Evolutionary conservation across 306 rosid species (phyloP).

Genomic region (Quercus engelmannii): DNA sequence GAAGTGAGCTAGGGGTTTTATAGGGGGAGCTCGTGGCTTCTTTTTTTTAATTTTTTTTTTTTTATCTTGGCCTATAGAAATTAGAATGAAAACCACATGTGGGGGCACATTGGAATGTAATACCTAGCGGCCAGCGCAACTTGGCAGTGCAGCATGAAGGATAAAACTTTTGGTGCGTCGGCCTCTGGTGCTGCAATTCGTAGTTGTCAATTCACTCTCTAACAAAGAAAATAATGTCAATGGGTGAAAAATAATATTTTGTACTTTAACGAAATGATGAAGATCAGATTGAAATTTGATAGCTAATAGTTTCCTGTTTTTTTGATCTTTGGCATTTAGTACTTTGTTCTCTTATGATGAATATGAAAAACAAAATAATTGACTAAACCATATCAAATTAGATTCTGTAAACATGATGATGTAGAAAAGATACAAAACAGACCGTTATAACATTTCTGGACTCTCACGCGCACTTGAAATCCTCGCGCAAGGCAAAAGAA

Average conservation of each 20-base stretch:
- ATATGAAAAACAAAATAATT: neutral
- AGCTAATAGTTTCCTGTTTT: neutral
- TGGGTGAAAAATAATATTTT: neutral
- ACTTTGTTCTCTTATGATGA: neutral
- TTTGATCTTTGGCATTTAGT: neutral
- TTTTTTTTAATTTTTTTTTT: neutral
- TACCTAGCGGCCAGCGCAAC: slow-evolving; percentile 9
- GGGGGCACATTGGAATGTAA: slow-evolving; percentile 35
- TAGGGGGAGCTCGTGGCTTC: slow-evolving; percentile 27
- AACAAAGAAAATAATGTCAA: neutral
- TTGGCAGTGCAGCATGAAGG: slow-evolving; percentile 31
- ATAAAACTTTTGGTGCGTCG: slow-evolving; percentile 20
- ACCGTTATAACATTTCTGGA: too few species aligned
- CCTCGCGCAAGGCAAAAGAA: fast-evolving
- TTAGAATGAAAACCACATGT: slow-evolving; percentile 26
- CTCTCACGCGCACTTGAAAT: too few species aligned
- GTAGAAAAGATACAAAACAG: too few species aligned
- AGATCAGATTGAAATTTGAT: too few species aligned
- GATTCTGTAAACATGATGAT: too few species aligned
- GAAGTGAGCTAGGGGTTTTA: slow-evolving; percentile 36
- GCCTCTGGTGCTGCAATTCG: slow-evolving; percentile 31
- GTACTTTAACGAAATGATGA: too few species aligned
- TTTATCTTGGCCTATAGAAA: neutral
- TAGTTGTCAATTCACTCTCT: slow-evolving; percentile 31
- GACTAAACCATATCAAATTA: too few species aligned